Evolutionary conservation across 2,329 filamentous ascomycete genomes (phyloP), one percentile per base, ranked within the genome.

Genomic region (Apiospora koreana): DNA sequence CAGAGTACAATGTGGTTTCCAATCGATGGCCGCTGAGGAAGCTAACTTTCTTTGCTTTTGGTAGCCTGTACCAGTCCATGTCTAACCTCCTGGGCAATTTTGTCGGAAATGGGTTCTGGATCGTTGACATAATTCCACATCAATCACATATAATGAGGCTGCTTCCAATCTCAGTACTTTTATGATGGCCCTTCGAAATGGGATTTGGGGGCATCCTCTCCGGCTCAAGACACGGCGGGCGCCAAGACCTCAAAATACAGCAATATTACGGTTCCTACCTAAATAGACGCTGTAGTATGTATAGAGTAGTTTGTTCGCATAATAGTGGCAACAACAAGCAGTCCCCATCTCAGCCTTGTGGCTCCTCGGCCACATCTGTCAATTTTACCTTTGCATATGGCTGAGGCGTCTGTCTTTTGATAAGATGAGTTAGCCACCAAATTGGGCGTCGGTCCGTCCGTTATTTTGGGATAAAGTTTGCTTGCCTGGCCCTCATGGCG

Each of bases 301-400:
- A 31, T 3, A 8, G 35, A 35, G 8, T 31, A 58, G 50, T 10
- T 58, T 16, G 10, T 28, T 16, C 16, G 25, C 31, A 18, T 9
- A 9, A n/a, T n/a, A 10, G n/a, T n/a, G n/a, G n/a, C n/a, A n/a
- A 38, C 18, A 35, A 21, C 25, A 58, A 7, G 25, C 28, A 18
- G 35, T 62, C 54, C 50, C 18, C 54, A 16, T 62, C 54, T 62
- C 54, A 62, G 54, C 54, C 54, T 38, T 62, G 54, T 62, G 31
- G 31, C 28, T n/a, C 31, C 54, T 38, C 31, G 31, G 28, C 28
- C 31, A 28, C 54, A 62, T 62, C 31, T 62, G 54, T 62, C 54
- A 62, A 62, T 38, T 62, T 38, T 62, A 31, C 54, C 54, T 62
- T 38, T 62, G 14, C 21, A 38, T 23, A 62, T 38, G 16, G 54